Percentiles rank a stretch among this genome's conserved stretches.
phyloP scores from a whole-genome alignment of 2,329 filamentous ascomycete genomes.

The Aspergillus sp. region DNA sequence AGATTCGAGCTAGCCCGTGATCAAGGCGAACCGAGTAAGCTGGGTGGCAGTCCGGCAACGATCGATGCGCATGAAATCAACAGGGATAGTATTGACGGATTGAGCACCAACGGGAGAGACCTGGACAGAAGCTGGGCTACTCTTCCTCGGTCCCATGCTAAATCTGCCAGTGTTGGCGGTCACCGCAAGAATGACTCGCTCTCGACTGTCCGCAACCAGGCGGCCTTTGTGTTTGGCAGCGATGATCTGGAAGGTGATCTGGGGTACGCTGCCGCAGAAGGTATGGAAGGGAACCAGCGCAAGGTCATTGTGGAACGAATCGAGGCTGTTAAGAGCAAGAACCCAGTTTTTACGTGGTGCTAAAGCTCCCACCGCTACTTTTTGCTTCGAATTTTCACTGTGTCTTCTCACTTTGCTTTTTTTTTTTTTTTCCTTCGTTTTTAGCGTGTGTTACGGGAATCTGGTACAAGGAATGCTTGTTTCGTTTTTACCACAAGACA shows the following conservation, averaged over 20 bases:
- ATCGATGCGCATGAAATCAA: conserved; percentile 23
- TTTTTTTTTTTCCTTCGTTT: conserved; percentile 6
- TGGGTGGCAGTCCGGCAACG: conserved; percentile 30
- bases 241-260: conserved; percentile 86
- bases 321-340: conserved; percentile 90
- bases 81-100: conserved; percentile 24
- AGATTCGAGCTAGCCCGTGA: conserved; percentile 60
- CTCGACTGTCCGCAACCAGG: conserved; percentile 29
- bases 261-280: conserved; percentile 88
- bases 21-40: conserved; percentile 25
- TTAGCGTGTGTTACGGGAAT: conserved; percentile 20
- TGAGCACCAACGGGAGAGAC: conserved; percentile 24
- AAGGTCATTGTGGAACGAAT: conserved; percentile 96
- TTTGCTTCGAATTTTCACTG: neutral
- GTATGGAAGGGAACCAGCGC: conserved; percentile 81
- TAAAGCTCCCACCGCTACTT: conserved; percentile 35
- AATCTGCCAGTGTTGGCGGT: conserved; percentile 16
- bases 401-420: conserved; percentile 1
- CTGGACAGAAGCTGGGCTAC: conserved; percentile 32
- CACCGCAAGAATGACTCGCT: conserved; percentile 32
- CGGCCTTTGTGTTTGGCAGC: conserved; percentile 49
- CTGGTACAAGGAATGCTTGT: conserved; percentile 17
- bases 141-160: conserved; percentile 27
- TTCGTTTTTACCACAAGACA: conserved; percentile 7
- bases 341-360: conserved; percentile 97